phyloP scores from a whole-genome alignment of 2,329 filamentous ascomycete species.

The Claviceps sp. region DNA sequence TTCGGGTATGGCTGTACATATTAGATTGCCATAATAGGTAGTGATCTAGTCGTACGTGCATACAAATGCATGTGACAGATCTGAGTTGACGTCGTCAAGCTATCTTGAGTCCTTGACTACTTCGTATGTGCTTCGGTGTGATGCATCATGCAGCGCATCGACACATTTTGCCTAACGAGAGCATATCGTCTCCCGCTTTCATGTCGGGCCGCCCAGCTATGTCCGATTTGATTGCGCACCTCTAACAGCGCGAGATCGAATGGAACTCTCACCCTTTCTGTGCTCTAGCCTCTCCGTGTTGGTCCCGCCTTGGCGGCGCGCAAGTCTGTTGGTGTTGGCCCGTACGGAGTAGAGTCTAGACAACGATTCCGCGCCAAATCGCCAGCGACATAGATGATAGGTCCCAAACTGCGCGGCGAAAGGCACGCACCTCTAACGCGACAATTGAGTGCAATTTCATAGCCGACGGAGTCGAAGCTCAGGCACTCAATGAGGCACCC shows the following conservation, averaged over 20 bases:
- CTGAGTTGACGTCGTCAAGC: too few species aligned
- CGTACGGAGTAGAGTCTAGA: too few species aligned
- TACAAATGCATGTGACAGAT: too few species aligned
- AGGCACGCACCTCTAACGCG: constrained; percentile 90
- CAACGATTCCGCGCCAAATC: constrained; percentile 51
- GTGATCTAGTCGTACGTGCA: too few species aligned
- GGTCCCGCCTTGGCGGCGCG: constrained; percentile 16
- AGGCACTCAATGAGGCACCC: constrained; percentile 42
- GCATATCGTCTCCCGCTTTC: too few species aligned
- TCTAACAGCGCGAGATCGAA: constrained; percentile 28
- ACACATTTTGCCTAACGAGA: too few species aligned
- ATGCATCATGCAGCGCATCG: too few species aligned
- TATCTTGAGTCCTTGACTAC: too few species aligned
- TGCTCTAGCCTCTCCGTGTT: constrained; percentile 44
- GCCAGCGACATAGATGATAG: constrained; percentile 69
- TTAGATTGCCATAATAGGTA: too few species aligned
- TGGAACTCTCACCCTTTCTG: constrained; percentile 48
- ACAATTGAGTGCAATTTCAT: constrained; percentile 66
- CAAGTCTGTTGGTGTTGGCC: constrained; percentile 16
- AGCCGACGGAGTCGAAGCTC: constrained; percentile 71
- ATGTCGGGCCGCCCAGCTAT: not conserved
- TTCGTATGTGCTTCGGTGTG: too few species aligned
- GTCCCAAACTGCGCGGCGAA: constrained; percentile 78
- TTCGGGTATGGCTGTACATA: too few species aligned
- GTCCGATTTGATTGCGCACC: not conserved